Evolutionary conservation across 768 basidiomycete genomes (phyloP).

Genomic region (Pleurotus platypus): DNA sequence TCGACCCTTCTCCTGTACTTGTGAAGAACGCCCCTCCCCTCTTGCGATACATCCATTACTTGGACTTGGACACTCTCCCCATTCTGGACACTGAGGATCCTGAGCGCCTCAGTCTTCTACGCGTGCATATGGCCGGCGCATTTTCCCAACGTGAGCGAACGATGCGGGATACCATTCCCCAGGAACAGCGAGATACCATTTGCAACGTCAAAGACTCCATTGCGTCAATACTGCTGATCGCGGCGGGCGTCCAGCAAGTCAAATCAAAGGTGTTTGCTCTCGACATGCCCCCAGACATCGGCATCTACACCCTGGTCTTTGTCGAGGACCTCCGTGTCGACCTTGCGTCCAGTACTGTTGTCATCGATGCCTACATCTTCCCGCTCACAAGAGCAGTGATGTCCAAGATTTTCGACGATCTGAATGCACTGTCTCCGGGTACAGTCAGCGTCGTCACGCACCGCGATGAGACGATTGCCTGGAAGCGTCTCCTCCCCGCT

Average conservation of each 20-base stretch:
- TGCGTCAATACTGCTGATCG: conserved; percentile 7
- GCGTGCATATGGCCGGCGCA: conserved; percentile 9
- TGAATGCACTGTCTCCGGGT: not conserved
- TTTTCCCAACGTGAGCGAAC: conserved; percentile 15
- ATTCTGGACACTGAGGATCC: conserved; percentile 12
- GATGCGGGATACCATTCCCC: not conserved
- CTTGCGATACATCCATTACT: conserved; percentile 28
- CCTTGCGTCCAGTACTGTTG: conserved; percentile 41
- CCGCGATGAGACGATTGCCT: conserved; percentile 35
- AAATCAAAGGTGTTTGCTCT: conserved; percentile 19
- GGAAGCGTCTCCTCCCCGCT: conserved; percentile 50
- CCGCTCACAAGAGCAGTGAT: conserved; percentile 26
- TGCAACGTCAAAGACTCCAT: conserved; percentile 13
- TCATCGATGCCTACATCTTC: conserved; percentile 47
- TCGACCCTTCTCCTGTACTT: conserved; percentile 16
- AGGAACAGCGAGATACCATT: conserved; percentile 7
- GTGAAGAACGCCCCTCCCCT: conserved; percentile 3
- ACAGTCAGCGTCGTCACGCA: conserved; percentile 14
- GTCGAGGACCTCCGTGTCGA: conserved; percentile 45
- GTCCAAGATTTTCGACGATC: conserved; percentile 11
- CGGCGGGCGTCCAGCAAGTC: conserved; percentile 6
- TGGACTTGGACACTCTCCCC: conserved; percentile 25
- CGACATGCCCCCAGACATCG: conserved; percentile 14
- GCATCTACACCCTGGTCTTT: conserved; percentile 39
- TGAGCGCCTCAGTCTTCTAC: conserved; percentile 14